Base-by-base conservation (phyloP, 2,329 filamentous ascomycete species). In the Talaromyces rugulosus region DNA sequence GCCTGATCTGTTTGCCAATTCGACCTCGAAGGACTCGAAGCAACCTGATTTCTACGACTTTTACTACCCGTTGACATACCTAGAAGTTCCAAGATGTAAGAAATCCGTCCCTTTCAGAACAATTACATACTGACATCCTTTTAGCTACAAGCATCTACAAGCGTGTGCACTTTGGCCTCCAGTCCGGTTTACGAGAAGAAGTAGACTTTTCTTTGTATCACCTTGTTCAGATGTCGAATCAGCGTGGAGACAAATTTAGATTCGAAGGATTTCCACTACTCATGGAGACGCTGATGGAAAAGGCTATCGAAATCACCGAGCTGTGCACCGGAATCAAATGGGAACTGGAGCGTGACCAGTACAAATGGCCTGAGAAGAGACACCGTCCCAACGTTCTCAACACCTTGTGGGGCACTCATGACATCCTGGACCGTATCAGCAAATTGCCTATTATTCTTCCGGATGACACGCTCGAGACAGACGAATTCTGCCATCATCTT, bases 151-250 rank as follows among this genome's bases (percentile, higher is more conserved):
- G 96, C 71, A 96, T 97, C 66, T 98, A 97, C 72, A 89, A 94
- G 56, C 88, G 93, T 51, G 96, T 92, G 65, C 83, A 96, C 42
- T 88, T 93, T 67, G 89, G 93, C 4, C 80, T 99, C 30, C 89
- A 90, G 65, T 96, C 92, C 14, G 86, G 87, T 2, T 86, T 96
- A 30, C 84, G 85, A 3, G 84, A 88, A 12, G 94, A 99, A 72
- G 90, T 97, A 69, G 88, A 91, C n/a, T 98, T 96, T 76, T 94
- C 92, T 0, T 81, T 98, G 11, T 92, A 96, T 69, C 94, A 98
- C 70, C 80, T 98, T 4, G 92, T 98, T 63, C 96, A 96, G 73
- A 97, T 98, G 31, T 97, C 93, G 0, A 95, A 89, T 71, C 93
- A 98, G 75, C 86, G 93, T 51, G 94, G 94, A 53, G 95, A 98